Evolutionary conservation across 2,329 filamentous ascomycete genomes (phyloP).

Genomic region (Fusarium tuaranense): DNA sequence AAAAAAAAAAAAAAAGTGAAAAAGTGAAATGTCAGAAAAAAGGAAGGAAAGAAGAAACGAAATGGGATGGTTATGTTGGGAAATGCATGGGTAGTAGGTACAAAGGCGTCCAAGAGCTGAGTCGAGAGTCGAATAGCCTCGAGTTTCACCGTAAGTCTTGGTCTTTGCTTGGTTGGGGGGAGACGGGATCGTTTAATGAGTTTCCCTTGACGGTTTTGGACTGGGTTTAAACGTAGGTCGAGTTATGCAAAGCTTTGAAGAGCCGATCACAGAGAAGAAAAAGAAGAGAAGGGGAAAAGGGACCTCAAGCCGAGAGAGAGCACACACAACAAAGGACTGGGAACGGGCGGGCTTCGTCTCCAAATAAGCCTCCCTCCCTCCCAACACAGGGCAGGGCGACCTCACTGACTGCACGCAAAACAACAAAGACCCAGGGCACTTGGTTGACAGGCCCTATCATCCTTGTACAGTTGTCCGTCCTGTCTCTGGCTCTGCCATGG

Average conservation of each 20-base stretch:
- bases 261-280: not conserved
- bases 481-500: not conserved
- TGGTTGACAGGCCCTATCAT: not conserved
- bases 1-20: not conserved
- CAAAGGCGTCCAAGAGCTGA: not conserved
- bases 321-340: not conserved
- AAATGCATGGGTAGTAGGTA: conserved; percentile 16
- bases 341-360: not conserved
- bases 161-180: not conserved
- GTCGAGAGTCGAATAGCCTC: conserved; percentile 3
- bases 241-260: not conserved
- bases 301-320: not conserved
- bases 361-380: conserved; percentile 1
- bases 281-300: not conserved
- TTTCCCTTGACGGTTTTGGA: not conserved
- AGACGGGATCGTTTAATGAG: conserved; percentile 17
- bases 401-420: not conserved
- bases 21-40: not conserved
- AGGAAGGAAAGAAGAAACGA: not conserved
- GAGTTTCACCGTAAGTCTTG: conserved; percentile 32
- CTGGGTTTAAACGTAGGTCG: not conserved
- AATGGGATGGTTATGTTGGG: conserved; percentile 15
- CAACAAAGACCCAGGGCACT: not conserved
- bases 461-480: not conserved
- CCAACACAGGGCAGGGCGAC: not conserved